Percentiles rank a stretch among this genome's conserved stretches.
Evolutionary conservation across 768 basidiomycete species (phyloP).

Genomic region (Lepiota subincarnata): DNA sequence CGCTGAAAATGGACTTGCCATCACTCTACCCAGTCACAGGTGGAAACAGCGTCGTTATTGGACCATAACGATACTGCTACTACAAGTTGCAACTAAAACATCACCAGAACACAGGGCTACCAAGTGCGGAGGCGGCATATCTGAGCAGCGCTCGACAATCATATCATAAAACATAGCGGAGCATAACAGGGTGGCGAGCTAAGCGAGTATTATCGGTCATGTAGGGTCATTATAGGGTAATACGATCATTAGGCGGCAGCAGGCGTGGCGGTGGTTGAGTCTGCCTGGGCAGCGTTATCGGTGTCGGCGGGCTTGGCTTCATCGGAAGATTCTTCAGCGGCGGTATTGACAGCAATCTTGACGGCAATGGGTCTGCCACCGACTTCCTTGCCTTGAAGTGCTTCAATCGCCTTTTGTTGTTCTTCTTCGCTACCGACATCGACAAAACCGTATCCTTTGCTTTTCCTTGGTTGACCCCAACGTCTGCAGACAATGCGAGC

Average conservation of each 20-base stretch:
- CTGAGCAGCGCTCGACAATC: slow-evolving; percentile 20
- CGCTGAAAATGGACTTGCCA: slow-evolving; percentile 4
- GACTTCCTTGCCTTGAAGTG: slow-evolving; percentile 84
- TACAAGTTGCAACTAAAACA: slow-evolving; percentile 30
- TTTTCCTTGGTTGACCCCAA: slow-evolving; percentile 79
- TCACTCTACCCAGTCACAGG: background rate
- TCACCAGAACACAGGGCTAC: slow-evolving; percentile 43
- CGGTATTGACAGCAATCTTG: slow-evolving; percentile 91
- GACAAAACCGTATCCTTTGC: slow-evolving; percentile 98
- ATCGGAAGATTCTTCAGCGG: slow-evolving; percentile 52
- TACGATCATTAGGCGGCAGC: slow-evolving; percentile 26
- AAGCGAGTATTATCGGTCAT: slow-evolving; percentile 19
- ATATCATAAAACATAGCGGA: slow-evolving; percentile 20
- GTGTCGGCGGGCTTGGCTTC: slow-evolving; percentile 29
- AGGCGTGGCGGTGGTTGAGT: slow-evolving; percentile 19
- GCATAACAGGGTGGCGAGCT: slow-evolving; percentile 16
- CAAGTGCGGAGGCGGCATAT: slow-evolving; percentile 20
- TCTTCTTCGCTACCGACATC: slow-evolving; percentile 87
- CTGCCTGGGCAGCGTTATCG: slow-evolving; percentile 21
- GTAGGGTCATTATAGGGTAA: slow-evolving; percentile 15
- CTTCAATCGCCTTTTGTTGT: slow-evolving; percentile 87
- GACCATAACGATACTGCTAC: slow-evolving; percentile 25
- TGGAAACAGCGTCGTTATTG: slow-evolving; percentile 24
- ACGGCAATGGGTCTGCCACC: slow-evolving; percentile 84
- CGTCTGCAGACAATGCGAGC: slow-evolving; percentile 88